Percentiles rank a stretch among this genome's conserved stretches.
These are phyloP conservation scores for Penstemon davidsonii DNA, from an alignment of 257 asterid genomes.

Conservation along the genomic window DNA sequence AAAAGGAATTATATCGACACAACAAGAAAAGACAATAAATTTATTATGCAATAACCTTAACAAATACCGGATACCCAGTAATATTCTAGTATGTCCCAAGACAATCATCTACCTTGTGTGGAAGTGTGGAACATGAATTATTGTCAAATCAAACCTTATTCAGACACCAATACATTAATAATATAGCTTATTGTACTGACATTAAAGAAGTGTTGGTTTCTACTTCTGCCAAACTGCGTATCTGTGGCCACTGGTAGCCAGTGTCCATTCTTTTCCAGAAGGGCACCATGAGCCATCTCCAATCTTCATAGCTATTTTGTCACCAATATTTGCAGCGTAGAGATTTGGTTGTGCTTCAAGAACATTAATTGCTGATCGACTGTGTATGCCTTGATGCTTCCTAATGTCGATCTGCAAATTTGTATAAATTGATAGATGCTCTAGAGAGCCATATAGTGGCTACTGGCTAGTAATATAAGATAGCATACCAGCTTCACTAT, in stretches of 20 bases:
- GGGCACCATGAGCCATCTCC: conserved; percentile 97
- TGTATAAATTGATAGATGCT: conserved; percentile 5
- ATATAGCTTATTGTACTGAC: background rate
- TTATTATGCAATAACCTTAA: background rate
- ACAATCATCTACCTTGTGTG: background rate
- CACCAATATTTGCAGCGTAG: conserved; percentile 82
- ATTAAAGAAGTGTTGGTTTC: background rate
- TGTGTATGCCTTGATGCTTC: conserved; percentile 59
- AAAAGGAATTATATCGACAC: background rate
- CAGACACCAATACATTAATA: background rate
- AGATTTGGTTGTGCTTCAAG: conserved; percentile 75
- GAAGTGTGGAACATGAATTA: background rate
- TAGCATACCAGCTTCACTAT: conserved; percentile 79
- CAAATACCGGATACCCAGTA: background rate
- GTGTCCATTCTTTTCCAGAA: conserved; percentile 76
- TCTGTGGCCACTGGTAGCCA: conserved; percentile 73
- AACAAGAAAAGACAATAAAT: background rate
- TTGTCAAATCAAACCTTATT: conserved; percentile 31
- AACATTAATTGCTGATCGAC: conserved; percentile 68
- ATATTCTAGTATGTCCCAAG: background rate
- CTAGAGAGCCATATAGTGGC: background rate
- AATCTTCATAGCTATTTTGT: conserved; percentile 75
- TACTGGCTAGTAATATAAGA: background rate
- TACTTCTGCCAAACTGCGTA: conserved; percentile 91
- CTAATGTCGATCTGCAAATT: conserved; percentile 64